Conservation (phyloP, 2,329 filamentous ascomycete species). For the Colletotrichum musicola region DNA sequence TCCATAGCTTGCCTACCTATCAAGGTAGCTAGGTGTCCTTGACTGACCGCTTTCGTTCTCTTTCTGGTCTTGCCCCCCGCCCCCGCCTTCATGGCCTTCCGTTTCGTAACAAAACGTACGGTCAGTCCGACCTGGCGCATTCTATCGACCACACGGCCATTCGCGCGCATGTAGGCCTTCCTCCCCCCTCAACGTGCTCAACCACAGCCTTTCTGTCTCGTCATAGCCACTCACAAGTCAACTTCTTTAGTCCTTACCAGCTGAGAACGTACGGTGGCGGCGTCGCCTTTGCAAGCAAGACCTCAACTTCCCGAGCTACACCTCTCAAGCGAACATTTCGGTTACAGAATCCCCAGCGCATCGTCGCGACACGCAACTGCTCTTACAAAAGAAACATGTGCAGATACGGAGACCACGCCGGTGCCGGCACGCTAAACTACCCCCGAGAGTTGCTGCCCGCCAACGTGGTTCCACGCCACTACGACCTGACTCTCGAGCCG, state of each 20-base stretch:
- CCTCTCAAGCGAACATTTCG: conserved; percentile 23
- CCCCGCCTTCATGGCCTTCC: conserved; percentile 32
- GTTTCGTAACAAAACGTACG: conserved; percentile 31
- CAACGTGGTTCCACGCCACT: conserved; percentile 93
- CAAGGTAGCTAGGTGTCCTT: conserved; percentile 18
- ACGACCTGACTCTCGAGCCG: conserved; percentile 91
- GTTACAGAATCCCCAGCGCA: conserved; percentile 35
- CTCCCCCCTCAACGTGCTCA: background rate
- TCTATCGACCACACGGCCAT: conserved; percentile 22
- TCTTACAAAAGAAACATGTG: conserved; percentile 41
- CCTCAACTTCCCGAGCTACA: conserved; percentile 23
- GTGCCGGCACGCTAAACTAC: conserved; percentile 34
- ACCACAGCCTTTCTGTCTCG: background rate
- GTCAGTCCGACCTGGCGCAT: conserved; percentile 33
- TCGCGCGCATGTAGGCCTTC: conserved; percentile 29
- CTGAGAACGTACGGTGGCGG: conserved; percentile 14
- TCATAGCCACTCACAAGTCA: background rate
- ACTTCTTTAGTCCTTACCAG: conserved; percentile 21
- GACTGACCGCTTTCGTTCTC: conserved; percentile 37
- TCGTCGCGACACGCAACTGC: conserved; percentile 34
- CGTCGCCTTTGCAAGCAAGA: conserved; percentile 14
- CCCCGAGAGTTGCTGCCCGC: conserved; percentile 87
- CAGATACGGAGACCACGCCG: conserved; percentile 33
- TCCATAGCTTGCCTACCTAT: conserved; percentile 20
- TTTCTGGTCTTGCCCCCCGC: conserved; percentile 31